These are phyloP conservation scores for Vitis rotundifolia DNA, from an alignment of 164 flowering plant genomes.

Conservation along the genomic window DNA sequence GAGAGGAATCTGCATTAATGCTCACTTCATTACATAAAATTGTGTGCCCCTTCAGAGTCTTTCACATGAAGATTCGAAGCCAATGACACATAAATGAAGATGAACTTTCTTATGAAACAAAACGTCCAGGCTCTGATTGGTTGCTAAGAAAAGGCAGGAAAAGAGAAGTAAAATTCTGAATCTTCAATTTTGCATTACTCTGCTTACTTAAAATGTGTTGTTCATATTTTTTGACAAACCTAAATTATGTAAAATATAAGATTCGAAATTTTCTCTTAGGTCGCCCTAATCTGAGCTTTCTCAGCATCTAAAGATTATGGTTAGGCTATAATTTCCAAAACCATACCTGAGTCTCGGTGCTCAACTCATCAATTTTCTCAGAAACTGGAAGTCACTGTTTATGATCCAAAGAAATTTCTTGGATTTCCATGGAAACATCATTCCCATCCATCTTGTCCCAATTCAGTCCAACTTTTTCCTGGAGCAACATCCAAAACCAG, in stretches of 20 bases:
- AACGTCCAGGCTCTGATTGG: background rate
- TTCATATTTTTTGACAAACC: no score
- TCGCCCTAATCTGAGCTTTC: no score
- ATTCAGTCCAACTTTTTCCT: slow-evolving; percentile 25
- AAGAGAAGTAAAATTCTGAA: no score
- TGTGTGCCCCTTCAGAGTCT: slow-evolving; percentile 57
- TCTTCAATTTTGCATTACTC: no score
- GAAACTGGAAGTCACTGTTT: slow-evolving; percentile 45
- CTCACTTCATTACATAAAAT: slow-evolving; percentile 49
- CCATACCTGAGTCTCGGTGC: slow-evolving; percentile 49
- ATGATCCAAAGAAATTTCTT: slow-evolving; percentile 26
- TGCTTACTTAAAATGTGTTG: no score
- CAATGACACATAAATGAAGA: no score
- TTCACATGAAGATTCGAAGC: background rate
- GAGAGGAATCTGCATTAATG: slow-evolving; percentile 31
- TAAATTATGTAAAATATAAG: no score
- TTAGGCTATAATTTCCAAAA: background rate
- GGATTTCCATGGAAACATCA: slow-evolving; percentile 12
- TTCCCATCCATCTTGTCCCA: slow-evolving; percentile 18
- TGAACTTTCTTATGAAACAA: no score
- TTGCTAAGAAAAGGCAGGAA: no score
- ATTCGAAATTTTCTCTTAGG: no score
- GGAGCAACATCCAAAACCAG: slow-evolving; percentile 6
- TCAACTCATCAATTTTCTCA: slow-evolving; percentile 44
- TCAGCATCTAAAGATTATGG: background rate